These are phyloP conservation scores for Verticillium alfalfae DNA, from an alignment of 2,329 filamentous ascomycete genomes.

Conservation along the genomic window DNA sequence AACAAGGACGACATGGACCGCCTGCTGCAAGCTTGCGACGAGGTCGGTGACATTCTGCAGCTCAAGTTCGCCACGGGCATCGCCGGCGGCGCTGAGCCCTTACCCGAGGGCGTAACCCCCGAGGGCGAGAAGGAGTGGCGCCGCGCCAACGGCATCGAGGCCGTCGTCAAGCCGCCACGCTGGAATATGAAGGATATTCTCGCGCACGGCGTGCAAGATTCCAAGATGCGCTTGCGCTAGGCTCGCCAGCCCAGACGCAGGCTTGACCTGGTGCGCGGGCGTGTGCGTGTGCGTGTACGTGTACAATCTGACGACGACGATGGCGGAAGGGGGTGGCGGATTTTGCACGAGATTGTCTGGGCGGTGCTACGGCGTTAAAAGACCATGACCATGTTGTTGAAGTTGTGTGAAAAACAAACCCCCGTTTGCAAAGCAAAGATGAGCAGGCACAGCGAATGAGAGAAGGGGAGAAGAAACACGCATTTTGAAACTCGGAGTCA, in stretches of 20 bases:
- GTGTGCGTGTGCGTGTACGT: not conserved
- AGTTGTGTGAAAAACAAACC: too few relatives aligned
- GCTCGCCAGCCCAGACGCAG: conserved; percentile 1
- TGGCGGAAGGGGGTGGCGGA: not conserved
- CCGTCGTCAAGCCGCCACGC: conserved; percentile 69
- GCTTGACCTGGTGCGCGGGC: not conserved
- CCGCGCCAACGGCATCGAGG: conserved; percentile 57
- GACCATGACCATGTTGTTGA: too few relatives aligned
- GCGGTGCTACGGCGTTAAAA: not conserved
- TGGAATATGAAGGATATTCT: conserved; percentile 85
- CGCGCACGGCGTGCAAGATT: conserved; percentile 66
- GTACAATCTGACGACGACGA: not conserved
- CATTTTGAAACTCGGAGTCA: not conserved
- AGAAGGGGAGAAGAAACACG: too few relatives aligned
- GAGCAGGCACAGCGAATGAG: too few relatives aligned
- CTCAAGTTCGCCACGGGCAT: conserved; percentile 97
- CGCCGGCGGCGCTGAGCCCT: conserved; percentile 76
- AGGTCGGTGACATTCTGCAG: conserved; percentile 86
- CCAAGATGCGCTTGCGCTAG: conserved; percentile 66
- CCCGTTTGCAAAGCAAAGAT: too few relatives aligned
- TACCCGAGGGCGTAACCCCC: conserved; percentile 64
- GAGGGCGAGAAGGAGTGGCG: conserved; percentile 69
- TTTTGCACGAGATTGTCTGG: not conserved
- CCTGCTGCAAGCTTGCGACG: conserved; percentile 81
- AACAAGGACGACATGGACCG: conserved; percentile 98